Evolutionary conservation across 495 filamentous ascomycete species (phyloP).

Genomic region (Penicillium flavigenum): DNA sequence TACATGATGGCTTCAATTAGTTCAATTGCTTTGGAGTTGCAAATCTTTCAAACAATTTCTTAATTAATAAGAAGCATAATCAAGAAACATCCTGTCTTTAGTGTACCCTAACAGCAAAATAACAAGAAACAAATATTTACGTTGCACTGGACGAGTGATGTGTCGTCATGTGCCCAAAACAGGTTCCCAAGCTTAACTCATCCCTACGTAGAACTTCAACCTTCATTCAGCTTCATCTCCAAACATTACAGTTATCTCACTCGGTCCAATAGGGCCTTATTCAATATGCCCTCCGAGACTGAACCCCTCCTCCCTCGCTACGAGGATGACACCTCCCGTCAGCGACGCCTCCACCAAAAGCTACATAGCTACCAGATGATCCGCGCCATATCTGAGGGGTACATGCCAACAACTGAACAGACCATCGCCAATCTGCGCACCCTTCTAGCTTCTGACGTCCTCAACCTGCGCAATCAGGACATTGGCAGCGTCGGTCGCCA

Average conservation of each 20-base stretch:
- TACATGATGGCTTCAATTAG: neutral
- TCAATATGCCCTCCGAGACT: constrained; percentile 57
- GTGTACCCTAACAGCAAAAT: neutral
- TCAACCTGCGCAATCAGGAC: constrained; percentile 73
- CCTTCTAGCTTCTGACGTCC: constrained; percentile 70
- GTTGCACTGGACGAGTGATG: constrained; percentile 4
- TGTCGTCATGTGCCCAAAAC: constrained; percentile 18
- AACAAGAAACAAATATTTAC: neutral
- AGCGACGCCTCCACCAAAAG: constrained; percentile 77
- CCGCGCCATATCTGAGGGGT: constrained; percentile 78
- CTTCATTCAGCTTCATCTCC: neutral
- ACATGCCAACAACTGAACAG: constrained; percentile 90
- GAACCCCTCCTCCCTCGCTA: constrained; percentile 84
- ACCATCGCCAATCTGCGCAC: constrained; percentile 76
- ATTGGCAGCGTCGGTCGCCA: constrained; percentile 75
- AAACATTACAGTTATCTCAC: neutral
- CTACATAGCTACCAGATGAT: constrained; percentile 91
- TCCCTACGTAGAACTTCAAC: neutral
- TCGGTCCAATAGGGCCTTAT: neutral
- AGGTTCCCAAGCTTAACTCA: constrained; percentile 9
- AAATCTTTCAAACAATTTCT: neutral
- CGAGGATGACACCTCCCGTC: constrained; percentile 74
- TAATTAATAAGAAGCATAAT: neutral
- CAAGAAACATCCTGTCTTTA: neutral
- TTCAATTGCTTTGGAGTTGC: neutral